phyloP scores from a whole-genome alignment of 768 basidiomycete genomes.

The Fistulinella prunicolor region DNA sequence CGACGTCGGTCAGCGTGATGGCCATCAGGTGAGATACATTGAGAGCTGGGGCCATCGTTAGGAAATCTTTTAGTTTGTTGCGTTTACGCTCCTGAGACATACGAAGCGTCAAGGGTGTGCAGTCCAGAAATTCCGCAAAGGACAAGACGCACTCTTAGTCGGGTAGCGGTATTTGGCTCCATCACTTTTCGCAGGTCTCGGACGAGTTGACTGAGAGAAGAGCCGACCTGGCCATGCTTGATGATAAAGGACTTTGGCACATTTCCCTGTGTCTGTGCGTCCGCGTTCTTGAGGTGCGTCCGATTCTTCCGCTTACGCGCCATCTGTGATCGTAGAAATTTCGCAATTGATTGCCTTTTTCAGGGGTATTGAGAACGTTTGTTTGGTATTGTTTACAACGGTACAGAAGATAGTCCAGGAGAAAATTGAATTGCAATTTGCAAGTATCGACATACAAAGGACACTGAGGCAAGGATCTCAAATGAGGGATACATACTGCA shows the following conservation, averaged over 20 bases:
- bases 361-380: conserved; percentile 11
- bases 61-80: conserved; percentile 91
- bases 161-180: conserved; percentile 96
- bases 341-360: conserved; percentile 20
- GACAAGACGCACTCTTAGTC: conserved; percentile 64
- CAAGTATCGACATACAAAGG: conserved; percentile 7
- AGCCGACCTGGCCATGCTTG: conserved; percentile 92
- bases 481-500: conserved; percentile 21
- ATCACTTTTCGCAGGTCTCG: conserved; percentile 92
- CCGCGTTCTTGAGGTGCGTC: conserved; percentile 70
- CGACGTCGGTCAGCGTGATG: conserved; percentile 81
- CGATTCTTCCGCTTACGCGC: conserved; percentile 74
- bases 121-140: neutral
- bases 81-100: conserved; percentile 75
- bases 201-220: conserved; percentile 83
- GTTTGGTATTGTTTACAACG: conserved; percentile 21
- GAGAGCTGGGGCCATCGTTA: conserved; percentile 87
- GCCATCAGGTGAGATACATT: conserved; percentile 91
- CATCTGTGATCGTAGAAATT: conserved; percentile 41
- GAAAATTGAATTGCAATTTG: too few relatives aligned
- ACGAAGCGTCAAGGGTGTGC: conserved; percentile 11
- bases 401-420: neutral
- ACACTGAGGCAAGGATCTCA: conserved; percentile 4
- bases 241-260: conserved; percentile 93
- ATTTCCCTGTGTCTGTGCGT: conserved; percentile 35